These are phyloP conservation scores for Tulasnella sp. DNA, from an alignment of 768 basidiomycete species.

Conservation along the genomic window DNA sequence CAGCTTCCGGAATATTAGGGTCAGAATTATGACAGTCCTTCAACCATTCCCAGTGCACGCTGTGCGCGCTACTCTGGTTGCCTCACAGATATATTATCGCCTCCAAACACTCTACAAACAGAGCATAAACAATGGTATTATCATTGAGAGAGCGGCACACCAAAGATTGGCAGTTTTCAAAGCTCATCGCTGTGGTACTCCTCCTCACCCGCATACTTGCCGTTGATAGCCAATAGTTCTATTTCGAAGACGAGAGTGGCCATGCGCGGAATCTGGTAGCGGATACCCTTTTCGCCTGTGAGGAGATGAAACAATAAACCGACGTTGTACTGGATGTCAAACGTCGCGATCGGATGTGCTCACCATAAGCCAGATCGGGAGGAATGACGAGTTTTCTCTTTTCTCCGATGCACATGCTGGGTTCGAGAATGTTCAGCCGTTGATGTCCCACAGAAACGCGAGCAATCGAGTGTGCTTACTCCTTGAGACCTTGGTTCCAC, in stretches of 20 bases:
- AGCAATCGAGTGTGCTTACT: slow-evolving; percentile 25
- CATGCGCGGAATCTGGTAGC: slow-evolving; percentile 69
- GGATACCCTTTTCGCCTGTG: slow-evolving; percentile 72
- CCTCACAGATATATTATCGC: too few species aligned
- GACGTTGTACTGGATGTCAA: not conserved
- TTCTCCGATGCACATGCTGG: slow-evolving; percentile 77
- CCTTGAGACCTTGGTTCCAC: slow-evolving; percentile 77
- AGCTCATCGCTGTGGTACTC: not conserved
- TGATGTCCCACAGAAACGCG: not conserved
- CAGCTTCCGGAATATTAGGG: too few species aligned
- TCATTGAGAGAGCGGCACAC: not conserved
- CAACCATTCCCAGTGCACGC: too few species aligned
- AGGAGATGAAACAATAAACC: not conserved
- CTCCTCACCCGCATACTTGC: not conserved
- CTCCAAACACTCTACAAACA: not conserved
- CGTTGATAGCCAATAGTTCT: slow-evolving; percentile 66
- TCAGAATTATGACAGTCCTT: too few species aligned
- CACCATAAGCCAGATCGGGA: slow-evolving; percentile 74
- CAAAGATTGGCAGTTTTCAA: not conserved
- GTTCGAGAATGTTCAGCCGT: not conserved
- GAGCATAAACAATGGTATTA: not conserved
- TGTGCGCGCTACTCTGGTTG: too few species aligned
- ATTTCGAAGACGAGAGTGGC: slow-evolving; percentile 86
- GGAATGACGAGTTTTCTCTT: slow-evolving; percentile 89
- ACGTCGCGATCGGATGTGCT: slow-evolving; percentile 35